These are phyloP conservation scores for Friedmanniomyces simplex DNA, from an alignment of 495 filamentous ascomycete genomes.

Conservation along the genomic window DNA sequence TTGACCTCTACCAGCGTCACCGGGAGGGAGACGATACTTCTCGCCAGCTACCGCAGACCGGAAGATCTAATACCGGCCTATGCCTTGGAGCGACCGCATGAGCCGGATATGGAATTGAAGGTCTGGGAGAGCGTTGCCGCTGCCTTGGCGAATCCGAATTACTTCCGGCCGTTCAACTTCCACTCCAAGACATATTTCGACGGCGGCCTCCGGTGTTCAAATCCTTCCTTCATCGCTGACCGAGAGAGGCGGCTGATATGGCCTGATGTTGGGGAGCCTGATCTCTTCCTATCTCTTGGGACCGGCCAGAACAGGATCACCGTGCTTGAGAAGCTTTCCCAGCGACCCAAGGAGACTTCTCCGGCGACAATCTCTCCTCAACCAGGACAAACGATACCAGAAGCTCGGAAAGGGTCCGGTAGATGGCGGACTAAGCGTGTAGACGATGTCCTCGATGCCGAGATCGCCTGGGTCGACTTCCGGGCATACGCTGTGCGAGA, in stretches of 20 bases:
- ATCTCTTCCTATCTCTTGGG: conserved; percentile 43
- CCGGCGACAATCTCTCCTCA: neutral
- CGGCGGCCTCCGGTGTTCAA: conserved; percentile 38
- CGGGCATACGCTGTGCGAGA: conserved; percentile 3
- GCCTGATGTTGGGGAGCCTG: conserved; percentile 36
- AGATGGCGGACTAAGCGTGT: conserved; percentile 7
- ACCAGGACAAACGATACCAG: conserved; percentile 1
- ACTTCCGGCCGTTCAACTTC: conserved; percentile 40
- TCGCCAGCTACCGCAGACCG: conserved; percentile 44
- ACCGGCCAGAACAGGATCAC: conserved; percentile 21
- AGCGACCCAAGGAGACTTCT: neutral
- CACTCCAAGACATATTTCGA: conserved; percentile 34
- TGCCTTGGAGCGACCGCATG: conserved; percentile 37
- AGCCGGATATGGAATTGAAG: conserved; percentile 34
- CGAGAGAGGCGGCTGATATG: conserved; percentile 41
- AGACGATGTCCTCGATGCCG: conserved; percentile 17
- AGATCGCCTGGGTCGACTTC: conserved; percentile 18
- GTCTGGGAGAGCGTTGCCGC: conserved; percentile 39
- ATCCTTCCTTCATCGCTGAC: conserved; percentile 39
- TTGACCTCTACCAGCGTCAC: conserved; percentile 36
- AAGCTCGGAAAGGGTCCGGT: conserved; percentile 8
- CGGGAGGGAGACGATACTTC: conserved; percentile 32
- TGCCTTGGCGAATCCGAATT: conserved; percentile 39
- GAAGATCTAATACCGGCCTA: conserved; percentile 25
- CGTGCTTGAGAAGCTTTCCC: conserved; percentile 8